These are phyloP conservation scores for Fragilaria crotonensis DNA, from an alignment of 108 stramenopile species.

Conservation along the genomic window DNA sequence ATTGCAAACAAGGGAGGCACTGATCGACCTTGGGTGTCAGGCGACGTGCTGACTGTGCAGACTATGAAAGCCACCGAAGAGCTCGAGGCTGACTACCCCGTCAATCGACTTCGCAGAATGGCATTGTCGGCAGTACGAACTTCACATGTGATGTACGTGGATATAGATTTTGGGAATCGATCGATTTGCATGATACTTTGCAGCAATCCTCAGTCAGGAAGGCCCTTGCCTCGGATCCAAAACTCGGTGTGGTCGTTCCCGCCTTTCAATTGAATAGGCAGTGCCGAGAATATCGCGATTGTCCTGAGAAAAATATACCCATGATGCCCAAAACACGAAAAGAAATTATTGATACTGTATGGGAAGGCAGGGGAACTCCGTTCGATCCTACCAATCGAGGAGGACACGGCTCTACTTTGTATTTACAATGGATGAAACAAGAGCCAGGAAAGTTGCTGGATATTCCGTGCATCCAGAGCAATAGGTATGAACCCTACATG, in stretches of 20 bases:
- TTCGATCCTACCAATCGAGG: slow-evolving; percentile 82
- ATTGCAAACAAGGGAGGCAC: neutral
- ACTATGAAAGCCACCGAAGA: slow-evolving; percentile 27
- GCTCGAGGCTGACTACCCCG: slow-evolving; percentile 68
- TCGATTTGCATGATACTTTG: slow-evolving; percentile 48
- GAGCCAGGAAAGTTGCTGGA: slow-evolving; percentile 27
- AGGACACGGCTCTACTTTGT: slow-evolving; percentile 74
- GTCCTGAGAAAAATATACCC: slow-evolving; percentile 55
- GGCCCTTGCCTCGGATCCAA: slow-evolving; percentile 30
- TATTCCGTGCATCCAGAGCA: slow-evolving; percentile 60
- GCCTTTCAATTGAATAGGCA: slow-evolving; percentile 69
- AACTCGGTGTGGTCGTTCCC: slow-evolving; percentile 64
- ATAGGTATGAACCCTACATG: slow-evolving; percentile 84
- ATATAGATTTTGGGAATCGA: slow-evolving; percentile 84
- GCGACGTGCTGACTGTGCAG: slow-evolving; percentile 24
- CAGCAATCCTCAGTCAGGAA: slow-evolving; percentile 14
- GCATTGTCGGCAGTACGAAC: slow-evolving; percentile 60
- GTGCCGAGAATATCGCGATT: slow-evolving; percentile 46
- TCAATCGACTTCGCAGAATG: slow-evolving; percentile 82
- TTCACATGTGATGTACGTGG: slow-evolving; percentile 72
- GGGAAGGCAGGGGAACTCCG: slow-evolving; percentile 19
- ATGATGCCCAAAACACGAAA: slow-evolving; percentile 43
- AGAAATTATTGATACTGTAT: slow-evolving; percentile 24
- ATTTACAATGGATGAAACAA: slow-evolving; percentile 47
- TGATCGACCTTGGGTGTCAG: slow-evolving; percentile 14